phyloP scores from a whole-genome alignment of 164 flowering plant genomes.

The Tetrastigma voinierianum region DNA sequence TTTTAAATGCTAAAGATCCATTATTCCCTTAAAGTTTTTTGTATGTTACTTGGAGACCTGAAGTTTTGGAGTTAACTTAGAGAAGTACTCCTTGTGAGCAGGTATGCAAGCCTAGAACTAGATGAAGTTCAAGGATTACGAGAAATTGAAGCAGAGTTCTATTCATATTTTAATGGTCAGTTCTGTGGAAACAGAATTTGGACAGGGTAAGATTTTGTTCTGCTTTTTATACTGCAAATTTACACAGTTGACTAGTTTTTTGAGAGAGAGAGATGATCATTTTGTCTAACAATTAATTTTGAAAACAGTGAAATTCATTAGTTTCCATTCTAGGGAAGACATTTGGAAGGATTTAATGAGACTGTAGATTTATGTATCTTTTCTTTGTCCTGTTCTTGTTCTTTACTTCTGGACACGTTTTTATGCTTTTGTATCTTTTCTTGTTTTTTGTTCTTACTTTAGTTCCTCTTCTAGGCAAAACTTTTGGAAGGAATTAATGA shows the following conservation, averaged over 20 bases:
- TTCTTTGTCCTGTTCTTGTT: too few relatives aligned
- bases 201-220: conserved; percentile 63
- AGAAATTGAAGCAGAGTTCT: conserved; percentile 55
- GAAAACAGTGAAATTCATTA: too few relatives aligned
- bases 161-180: conserved; percentile 75
- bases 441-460: too few relatives aligned
- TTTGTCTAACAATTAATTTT: too few relatives aligned
- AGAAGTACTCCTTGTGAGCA: conserved; percentile 15
- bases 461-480: too few relatives aligned
- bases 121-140: conserved; percentile 57
- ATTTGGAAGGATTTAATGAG: too few relatives aligned
- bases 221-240: not conserved
- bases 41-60: not conserved
- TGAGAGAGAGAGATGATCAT: too few relatives aligned
- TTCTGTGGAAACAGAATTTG: conserved; percentile 67
- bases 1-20: not conserved
- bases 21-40: not conserved
- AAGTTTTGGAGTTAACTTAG: not conserved
- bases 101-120: conserved; percentile 52
- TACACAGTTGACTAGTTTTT: not conserved
- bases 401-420: too few relatives aligned
- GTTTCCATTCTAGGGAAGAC: too few relatives aligned
- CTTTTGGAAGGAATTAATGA: too few relatives aligned
- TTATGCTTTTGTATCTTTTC: too few relatives aligned
- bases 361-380: too few relatives aligned